Conservation (phyloP, 2,329 filamentous ascomycete genomes). For the Cordyceps javanica region DNA sequence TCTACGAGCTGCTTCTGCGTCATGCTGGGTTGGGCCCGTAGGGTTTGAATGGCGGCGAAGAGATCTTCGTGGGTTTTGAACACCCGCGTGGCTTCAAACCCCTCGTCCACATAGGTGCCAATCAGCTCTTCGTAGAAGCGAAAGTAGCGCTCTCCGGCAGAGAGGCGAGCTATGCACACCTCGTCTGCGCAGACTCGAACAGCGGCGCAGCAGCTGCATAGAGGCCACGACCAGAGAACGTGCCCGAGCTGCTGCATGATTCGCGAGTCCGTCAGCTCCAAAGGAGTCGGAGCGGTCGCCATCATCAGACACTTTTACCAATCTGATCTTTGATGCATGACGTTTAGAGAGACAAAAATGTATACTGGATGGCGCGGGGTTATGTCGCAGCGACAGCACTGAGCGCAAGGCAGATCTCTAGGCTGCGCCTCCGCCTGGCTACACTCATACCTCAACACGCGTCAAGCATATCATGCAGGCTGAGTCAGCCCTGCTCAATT, state of each 20-base stretch:
- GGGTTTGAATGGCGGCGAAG: neutral
- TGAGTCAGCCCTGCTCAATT: neutral
- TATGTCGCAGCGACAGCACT: too few species aligned
- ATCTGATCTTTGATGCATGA: too few species aligned
- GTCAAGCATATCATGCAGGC: neutral
- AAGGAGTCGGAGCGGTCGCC: neutral
- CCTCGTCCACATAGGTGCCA: neutral
- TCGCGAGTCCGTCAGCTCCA: neutral
- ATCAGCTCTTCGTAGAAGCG: neutral
- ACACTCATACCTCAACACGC: neutral
- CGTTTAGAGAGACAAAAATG: too few species aligned
- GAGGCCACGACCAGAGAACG: neutral
- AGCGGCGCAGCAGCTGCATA: neutral
- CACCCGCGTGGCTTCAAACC: neutral
- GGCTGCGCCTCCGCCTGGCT: too few species aligned
- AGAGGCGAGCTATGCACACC: neutral
- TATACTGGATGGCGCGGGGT: too few species aligned
- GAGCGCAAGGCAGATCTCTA: too few species aligned
- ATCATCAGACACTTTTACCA: neutral
- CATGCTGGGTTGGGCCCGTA: neutral
- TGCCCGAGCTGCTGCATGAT: neutral
- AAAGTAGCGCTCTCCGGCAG: neutral
- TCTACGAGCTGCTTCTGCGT: neutral
- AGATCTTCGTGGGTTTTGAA: neutral
- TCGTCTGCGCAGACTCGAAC: neutral